Evolutionary conservation across 1,284 basidiomycete species (phyloP), one percentile per base, ranked within the genome.

Genomic region (Cystobasidium pallidum): DNA sequence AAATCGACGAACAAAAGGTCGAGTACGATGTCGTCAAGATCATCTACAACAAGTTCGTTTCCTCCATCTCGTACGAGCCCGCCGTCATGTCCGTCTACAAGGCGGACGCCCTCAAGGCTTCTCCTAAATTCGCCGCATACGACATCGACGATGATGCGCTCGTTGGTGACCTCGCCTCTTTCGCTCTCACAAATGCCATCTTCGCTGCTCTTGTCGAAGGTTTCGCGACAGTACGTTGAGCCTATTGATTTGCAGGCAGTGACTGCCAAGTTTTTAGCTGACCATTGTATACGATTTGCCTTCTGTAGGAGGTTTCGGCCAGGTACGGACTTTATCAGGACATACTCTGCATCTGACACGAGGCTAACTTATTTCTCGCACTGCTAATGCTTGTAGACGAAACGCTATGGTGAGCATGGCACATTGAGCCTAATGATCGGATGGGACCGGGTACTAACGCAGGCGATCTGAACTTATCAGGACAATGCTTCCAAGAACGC

Each of bases 401-500:
- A 98, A 96, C 79, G 95, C 96, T 80, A 99, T 99, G 95, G 58
- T 61, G 15, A 26, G 58, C 26, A 10, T 32, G 6, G 3, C 17
- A 13, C n/a, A 24, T 13, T 57, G 3, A 3, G 43, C 43, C 19
- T n/a, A 3, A 8, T 45, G 21, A 41, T 43, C 41, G 58, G 24
- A 61, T 11, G 26, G 39, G 26, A 43, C n/a, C 58, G 21, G 54
- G 32, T 61, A 26, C 58, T 61, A 15, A 51, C 24, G 43, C 49
- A 51, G 39, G 26, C 58, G n/a, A 24, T 30, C 24, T 45, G 3
- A 26, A 11, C 34, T 61, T 45, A 19, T 21, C 58, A 61, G 58
- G 95, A 99, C 88, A 99, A 95, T 81, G 96, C 95, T 65, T 95
- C 94, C 77, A 99, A 85, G 89, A 99, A 99, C 83, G 96, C 95